Evolutionary conservation across 208 protist genomes (phyloP), one percentile per base, ranked within the genome.

Genomic region (Angomonas ambiguus): DNA sequence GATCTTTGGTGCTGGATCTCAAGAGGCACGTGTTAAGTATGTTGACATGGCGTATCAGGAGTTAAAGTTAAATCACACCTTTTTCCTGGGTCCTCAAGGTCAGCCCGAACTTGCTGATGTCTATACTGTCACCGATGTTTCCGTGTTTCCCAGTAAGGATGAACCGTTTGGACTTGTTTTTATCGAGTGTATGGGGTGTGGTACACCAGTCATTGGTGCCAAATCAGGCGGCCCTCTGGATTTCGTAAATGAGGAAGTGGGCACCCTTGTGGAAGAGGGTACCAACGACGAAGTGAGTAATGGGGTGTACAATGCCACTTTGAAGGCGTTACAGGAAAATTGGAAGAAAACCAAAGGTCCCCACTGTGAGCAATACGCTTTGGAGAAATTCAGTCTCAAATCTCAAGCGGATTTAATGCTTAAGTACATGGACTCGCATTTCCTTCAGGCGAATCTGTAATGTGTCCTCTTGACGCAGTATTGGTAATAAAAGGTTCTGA

Each of bases 121-220:
- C 16, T 85, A 80, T 74, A 87, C 80, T 20, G 74, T 88, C 24
- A 59, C 74, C 4, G 81, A 88, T 53, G 27, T 88, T n/a, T 70
- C 61, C 31, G 82, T 88, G 2, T 91, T 88, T 55, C 85, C 85
- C n/a, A 87, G 80, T 68, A 87, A 88, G 28, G 82, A 91, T 18
- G 85, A 91, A 67, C 85, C 85, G 2, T 91, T 91, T 51, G 85
- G 85, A 25, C 74, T 91, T 31, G 85, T 91, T 2, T 88, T 91
- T 67, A 88, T 91, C 57, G 85, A 91, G 63, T 88, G 82, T 68
- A 91, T 91, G 85, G 85, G 80, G 5, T 91, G 85, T 33, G 85
- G 85, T 22, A 91, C 85, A 13, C 85, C 85, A 2, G 85, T 88
- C 27, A 86, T 91, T 28, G 85, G 85, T 51, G 85, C 85, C 24